These are phyloP conservation scores for Phyllosticta paracitricarpa DNA, from an alignment of 2,329 filamentous ascomycete genomes.

Conservation along the genomic window DNA sequence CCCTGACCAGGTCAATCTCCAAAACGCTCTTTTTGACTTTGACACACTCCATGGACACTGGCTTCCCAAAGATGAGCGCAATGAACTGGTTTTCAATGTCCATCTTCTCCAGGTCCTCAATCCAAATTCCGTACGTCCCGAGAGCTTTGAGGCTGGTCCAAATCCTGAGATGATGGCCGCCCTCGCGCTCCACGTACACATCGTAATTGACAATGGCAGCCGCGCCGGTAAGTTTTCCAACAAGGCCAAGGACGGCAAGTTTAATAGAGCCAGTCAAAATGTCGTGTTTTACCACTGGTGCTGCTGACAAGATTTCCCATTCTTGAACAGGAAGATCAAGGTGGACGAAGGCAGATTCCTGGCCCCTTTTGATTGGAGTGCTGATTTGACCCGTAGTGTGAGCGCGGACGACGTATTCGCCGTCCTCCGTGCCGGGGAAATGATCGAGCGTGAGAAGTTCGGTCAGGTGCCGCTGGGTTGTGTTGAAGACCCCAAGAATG, in stretches of 20 bases:
- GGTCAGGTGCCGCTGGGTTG: constrained; percentile 50
- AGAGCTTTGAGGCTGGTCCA: constrained; percentile 69
- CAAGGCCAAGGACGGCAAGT: constrained; percentile 63
- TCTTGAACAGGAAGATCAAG: constrained; percentile 53
- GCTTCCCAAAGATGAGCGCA: constrained; percentile 60
- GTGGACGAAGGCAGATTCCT: constrained; percentile 43
- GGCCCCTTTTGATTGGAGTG: constrained; percentile 36
- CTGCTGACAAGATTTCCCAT: constrained; percentile 75
- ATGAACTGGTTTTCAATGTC: constrained; percentile 58
- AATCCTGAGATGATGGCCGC: constrained; percentile 52
- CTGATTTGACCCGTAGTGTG: constrained; percentile 59
- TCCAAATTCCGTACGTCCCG: constrained; percentile 67
- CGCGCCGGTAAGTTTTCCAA: constrained; percentile 83
- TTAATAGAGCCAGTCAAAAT: constrained; percentile 32
- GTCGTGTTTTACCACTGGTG: constrained; percentile 52
- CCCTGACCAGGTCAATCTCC: constrained; percentile 64
- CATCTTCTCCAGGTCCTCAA: constrained; percentile 56
- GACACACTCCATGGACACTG: constrained; percentile 59
- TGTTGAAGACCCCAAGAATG: constrained; percentile 79
- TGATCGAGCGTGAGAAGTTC: constrained; percentile 61
- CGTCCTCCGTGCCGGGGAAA: constrained; percentile 60
- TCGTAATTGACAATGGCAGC: constrained; percentile 62
- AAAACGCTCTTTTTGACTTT: constrained; percentile 52
- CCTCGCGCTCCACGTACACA: constrained; percentile 41
- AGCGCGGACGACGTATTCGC: constrained; percentile 61